Percentiles rank a stretch among this genome's conserved stretches.
phyloP scores from a whole-genome alignment of 257 asterid species.

The Eucommia ulmoides region DNA sequence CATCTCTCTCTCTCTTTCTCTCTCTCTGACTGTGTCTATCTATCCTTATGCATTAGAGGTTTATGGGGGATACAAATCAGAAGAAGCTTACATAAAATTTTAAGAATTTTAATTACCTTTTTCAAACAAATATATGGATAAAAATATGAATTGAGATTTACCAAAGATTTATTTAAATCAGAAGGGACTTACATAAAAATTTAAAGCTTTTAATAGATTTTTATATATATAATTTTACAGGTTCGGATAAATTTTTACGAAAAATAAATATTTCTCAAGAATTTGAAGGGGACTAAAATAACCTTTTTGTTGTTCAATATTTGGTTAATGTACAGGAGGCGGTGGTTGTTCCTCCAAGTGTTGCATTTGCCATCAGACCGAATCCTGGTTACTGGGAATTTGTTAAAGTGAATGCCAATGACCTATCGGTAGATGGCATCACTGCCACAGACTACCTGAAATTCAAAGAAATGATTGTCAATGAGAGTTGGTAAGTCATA shows the following conservation, averaged over 20 bases:
- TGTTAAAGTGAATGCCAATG: slow-evolving; percentile 64
- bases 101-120: too few species aligned
- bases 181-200: too few species aligned
- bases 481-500: slow-evolving; percentile 49
- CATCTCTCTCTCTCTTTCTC: background rate
- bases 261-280: background rate
- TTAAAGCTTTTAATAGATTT: too few species aligned
- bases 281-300: background rate
- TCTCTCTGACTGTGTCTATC: too few species aligned
- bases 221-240: too few species aligned
- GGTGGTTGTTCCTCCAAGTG: slow-evolving; percentile 72
- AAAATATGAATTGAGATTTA: too few species aligned
- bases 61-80: too few species aligned
- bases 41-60: too few species aligned
- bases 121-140: too few species aligned
- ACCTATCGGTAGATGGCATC: slow-evolving; percentile 73
- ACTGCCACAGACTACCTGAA: slow-evolving; percentile 68
- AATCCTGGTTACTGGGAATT: slow-evolving; percentile 93
- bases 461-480: slow-evolving; percentile 62
- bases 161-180: too few species aligned
- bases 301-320: background rate
- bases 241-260: background rate
- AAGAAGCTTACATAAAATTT: too few species aligned
- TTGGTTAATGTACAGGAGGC: slow-evolving; percentile 48
- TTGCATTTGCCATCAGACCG: slow-evolving; percentile 75